Conservation (phyloP, 495 filamentous ascomycete genomes). For the Penicillium soppii region DNA sequence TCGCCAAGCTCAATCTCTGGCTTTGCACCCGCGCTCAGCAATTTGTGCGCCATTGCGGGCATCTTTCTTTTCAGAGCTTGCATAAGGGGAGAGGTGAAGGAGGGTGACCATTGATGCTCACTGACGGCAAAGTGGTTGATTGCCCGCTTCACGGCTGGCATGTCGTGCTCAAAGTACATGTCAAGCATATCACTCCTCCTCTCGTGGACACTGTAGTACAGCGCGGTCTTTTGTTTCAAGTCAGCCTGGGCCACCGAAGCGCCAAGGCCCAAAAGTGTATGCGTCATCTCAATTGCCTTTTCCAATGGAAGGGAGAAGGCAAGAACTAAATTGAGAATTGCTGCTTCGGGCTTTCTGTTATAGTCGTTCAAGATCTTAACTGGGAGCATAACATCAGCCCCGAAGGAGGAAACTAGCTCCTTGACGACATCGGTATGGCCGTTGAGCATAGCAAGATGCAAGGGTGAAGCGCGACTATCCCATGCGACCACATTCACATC, state of each 20-base stretch:
- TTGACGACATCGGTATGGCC: constrained; percentile 67
- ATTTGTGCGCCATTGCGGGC: constrained; percentile 31
- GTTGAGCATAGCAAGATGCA: constrained; percentile 74
- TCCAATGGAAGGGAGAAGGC: constrained; percentile 54
- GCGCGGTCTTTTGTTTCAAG: constrained; percentile 51
- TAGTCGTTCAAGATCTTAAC: constrained; percentile 57
- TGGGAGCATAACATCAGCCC: constrained; percentile 69
- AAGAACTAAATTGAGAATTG: constrained; percentile 65
- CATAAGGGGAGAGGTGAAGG: constrained; percentile 37
- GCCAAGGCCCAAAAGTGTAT: constrained; percentile 64
- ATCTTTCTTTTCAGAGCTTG: constrained; percentile 43
- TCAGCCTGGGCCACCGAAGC: constrained; percentile 74
- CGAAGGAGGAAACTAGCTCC: constrained; percentile 67
- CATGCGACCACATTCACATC: constrained; percentile 73
- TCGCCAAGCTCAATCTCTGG: constrained; percentile 35
- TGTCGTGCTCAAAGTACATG: constrained; percentile 58
- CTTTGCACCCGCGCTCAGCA: constrained; percentile 47
- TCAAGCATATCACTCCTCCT: constrained; percentile 53
- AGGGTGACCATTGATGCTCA: constrained; percentile 11
- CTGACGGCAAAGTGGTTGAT: constrained; percentile 57
- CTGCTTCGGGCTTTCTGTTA: constrained; percentile 45
- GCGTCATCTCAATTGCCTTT: constrained; percentile 58
- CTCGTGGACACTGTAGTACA: constrained; percentile 55
- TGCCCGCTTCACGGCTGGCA: constrained; percentile 56
- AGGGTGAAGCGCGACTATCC: constrained; percentile 67